These are phyloP conservation scores for Aspergillus wentii DNA, from an alignment of 495 filamentous ascomycete genomes.

Conservation along the genomic window DNA sequence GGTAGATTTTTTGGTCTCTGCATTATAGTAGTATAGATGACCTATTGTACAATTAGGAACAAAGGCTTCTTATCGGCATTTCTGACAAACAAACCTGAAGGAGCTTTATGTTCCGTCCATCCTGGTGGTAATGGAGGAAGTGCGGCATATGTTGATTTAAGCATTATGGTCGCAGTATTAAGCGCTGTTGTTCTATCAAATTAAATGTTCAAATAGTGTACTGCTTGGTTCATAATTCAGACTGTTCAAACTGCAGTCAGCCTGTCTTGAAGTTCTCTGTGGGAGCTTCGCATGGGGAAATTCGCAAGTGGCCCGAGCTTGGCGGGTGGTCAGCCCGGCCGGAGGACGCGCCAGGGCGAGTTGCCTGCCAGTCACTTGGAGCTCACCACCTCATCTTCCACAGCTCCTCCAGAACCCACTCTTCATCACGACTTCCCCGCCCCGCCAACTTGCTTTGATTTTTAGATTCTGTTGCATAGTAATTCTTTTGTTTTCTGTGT, in stretches of 20 bases:
- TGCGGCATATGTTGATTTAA: constrained; percentile 39
- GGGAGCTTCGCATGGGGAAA: constrained; percentile 19
- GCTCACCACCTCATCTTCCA: constrained; percentile 24
- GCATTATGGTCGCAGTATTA: constrained; percentile 17
- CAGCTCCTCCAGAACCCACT: constrained; percentile 21
- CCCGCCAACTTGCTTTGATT: too few species aligned
- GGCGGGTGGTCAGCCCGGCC: constrained; percentile 25
- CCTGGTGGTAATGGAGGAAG: constrained; percentile 64
- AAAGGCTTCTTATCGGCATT: neutral
- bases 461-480: too few species aligned
- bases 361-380: constrained; percentile 32
- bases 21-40: constrained; percentile 85
- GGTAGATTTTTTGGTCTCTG: constrained; percentile 80
- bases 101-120: constrained; percentile 92
- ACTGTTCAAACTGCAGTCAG: too few species aligned
- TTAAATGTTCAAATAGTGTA: too few species aligned
- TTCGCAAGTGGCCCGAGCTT: constrained; percentile 44
- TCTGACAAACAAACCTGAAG: constrained; percentile 54
- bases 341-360: constrained; percentile 43
- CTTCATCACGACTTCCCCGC: constrained; percentile 16
- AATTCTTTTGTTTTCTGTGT: constrained; percentile 3
- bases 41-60: constrained; percentile 39
- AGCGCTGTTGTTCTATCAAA: neutral
- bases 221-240: too few species aligned
- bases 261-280: too few species aligned